A percentile compares a stretch with the other conserved stretches of the same genome.
Evolutionary conservation across 306 rosid species (phyloP).

Genomic region (Quercus berberidifolia): DNA sequence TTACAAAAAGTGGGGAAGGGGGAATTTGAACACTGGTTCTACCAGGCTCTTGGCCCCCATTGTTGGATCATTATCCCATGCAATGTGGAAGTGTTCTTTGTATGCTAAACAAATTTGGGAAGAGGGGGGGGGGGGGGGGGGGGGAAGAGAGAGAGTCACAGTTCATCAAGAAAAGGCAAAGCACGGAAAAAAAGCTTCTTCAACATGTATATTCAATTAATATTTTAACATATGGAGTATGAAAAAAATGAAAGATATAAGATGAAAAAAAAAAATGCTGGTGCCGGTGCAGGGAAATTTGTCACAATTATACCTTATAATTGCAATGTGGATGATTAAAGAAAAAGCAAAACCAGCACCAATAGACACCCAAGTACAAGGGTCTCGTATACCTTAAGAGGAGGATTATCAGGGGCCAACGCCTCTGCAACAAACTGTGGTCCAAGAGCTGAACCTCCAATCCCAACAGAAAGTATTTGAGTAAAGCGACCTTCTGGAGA

Average conservation of each 20-base stretch:
- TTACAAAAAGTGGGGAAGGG: too few relatives aligned
- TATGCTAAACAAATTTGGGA: neutral
- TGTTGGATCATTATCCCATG: too few relatives aligned
- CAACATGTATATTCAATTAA: neutral
- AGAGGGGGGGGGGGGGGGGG: too few relatives aligned
- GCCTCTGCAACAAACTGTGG: conserved; percentile 99
- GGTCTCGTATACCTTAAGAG: conserved; percentile 63
- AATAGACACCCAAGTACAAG: neutral
- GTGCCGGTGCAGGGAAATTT: neutral
- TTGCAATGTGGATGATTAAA: neutral
- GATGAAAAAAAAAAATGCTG: neutral
- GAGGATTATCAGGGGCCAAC: conserved; percentile 97
- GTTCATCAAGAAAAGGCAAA: neutral
- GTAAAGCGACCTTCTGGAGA: conserved; percentile 74
- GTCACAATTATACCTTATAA: neutral
- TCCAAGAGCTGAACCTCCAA: conserved; percentile 99
- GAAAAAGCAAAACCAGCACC: conserved; percentile 9
- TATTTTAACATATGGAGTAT: neutral
- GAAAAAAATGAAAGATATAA: neutral
- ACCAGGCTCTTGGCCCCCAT: too few relatives aligned
- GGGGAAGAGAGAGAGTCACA: neutral
- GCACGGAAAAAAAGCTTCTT: neutral
- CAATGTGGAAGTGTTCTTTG: neutral
- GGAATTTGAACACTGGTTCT: too few relatives aligned
- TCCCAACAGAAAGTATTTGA: conserved; percentile 81